Evolutionary conservation across 805 yeast genomes (phyloP).

Genomic region (Scheffersomyces ergatensis): DNA sequence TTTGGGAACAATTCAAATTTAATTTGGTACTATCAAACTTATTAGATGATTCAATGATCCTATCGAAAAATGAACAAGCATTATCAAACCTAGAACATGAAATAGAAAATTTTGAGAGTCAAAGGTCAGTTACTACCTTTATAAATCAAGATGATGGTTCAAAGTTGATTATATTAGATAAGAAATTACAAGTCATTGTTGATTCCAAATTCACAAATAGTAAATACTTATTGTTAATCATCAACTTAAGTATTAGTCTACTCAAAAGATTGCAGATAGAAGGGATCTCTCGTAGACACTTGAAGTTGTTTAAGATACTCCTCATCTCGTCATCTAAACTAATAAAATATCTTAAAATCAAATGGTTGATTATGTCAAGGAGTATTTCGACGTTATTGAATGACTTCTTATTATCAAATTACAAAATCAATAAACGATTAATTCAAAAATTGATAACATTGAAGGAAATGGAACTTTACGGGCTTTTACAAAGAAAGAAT

Average conservation of each 20-base stretch:
- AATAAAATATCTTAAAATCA: constrained; percentile 22
- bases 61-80: constrained; percentile 42
- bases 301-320: constrained; percentile 28
- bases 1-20: constrained; percentile 43
- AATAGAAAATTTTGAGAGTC: background rate
- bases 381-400: constrained; percentile 21
- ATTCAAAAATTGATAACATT: constrained; percentile 28
- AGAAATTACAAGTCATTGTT: background rate
- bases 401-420: constrained; percentile 30
- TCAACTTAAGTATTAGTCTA: constrained; percentile 25
- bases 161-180: constrained; percentile 7
- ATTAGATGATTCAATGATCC: constrained; percentile 38
- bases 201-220: constrained; percentile 6
- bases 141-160: constrained; percentile 13
- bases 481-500: constrained; percentile 9
- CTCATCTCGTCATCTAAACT: constrained; percentile 26
- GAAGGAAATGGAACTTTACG: constrained; percentile 29
- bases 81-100: constrained; percentile 13
- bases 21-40: constrained; percentile 35
- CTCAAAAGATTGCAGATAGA: constrained; percentile 17
- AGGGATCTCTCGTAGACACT: constrained; percentile 2
- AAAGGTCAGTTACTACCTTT: too few species aligned
- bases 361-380: constrained; percentile 19
- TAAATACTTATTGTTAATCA: constrained; percentile 13
- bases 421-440: constrained; percentile 33